Base-by-base conservation (phyloP, 345 rosid species). In the Crucihimalaya himalaica region DNA sequence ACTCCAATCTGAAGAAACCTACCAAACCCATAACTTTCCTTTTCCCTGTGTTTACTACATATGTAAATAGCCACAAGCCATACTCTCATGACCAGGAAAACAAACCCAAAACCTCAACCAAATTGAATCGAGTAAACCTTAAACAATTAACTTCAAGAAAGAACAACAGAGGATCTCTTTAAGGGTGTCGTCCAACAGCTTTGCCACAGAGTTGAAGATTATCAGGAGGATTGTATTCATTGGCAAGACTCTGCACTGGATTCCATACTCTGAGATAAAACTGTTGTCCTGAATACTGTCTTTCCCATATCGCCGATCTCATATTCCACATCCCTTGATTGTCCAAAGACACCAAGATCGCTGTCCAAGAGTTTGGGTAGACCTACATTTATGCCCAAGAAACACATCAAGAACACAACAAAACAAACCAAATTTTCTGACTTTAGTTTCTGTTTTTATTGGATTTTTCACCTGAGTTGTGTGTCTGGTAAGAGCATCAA, bases 241-340 rank as follows among this genome's bases (percentile, higher is more conserved):
- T 91, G 0, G 87, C 59, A 15, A 86, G 88, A 68, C 87, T 89
- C 12, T 75, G 84, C 11, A 62, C 85, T 40, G 86, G 51, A 71
- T 73, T 81, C 90, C 90, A 90, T 13, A 95, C 98, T 66, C 85
- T 83, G 13, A 95, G 81, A 70, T 94, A 94, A 72, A 91, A 85
- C 72, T 94, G 96, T 57, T 91, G 96, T 61, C 98, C 98, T 3
- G 83, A 86, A 74, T 88, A 89, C 43, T 87, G 98, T 75, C 92
- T 86, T 56, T 89, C 96, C 97, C 98, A 89, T 66, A 77, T 67
- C 13, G 97, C 89, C 2, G 98, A 94, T 82, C 96, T 84, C 85
- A 91, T n/a, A 73, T 94, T 94, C 98, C 98, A 91, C 98, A 91
- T 91, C 0, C 98, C 98, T 78, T 88, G 91, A 83, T 91, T 94